Evolutionary conservation across 345 rosid species (phyloP).

Genomic region (Gossypium longicalyx): DNA sequence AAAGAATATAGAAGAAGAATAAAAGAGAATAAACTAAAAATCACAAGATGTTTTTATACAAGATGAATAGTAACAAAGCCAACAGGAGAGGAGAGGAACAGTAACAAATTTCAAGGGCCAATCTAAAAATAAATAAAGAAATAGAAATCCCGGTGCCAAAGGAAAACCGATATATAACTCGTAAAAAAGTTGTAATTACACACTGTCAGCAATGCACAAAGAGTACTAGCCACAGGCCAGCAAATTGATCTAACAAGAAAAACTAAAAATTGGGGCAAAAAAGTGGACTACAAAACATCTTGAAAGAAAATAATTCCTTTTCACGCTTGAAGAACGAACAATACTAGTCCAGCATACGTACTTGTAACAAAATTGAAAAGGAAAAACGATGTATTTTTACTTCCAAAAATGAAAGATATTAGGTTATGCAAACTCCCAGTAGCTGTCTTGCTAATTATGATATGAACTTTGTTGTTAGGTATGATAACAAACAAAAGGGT

Average conservation of each 20-base stretch:
- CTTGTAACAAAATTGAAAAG: background rate
- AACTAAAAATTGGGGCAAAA: too few species aligned
- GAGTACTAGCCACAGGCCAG: too few species aligned
- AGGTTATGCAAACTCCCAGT: background rate
- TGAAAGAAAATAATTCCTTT: background rate
- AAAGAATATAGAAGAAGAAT: background rate
- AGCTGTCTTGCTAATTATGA: too few species aligned
- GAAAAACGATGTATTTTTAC: background rate
- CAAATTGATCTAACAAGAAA: too few species aligned
- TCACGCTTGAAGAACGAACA: too few species aligned
- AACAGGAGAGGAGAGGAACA: background rate
- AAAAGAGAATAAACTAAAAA: background rate
- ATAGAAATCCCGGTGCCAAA: background rate
- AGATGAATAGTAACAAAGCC: background rate
- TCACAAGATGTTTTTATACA: background rate
- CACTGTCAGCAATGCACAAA: too few species aligned
- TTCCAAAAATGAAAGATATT: background rate
- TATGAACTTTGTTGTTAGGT: too few species aligned
- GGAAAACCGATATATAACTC: background rate
- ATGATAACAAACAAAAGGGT: too few species aligned
- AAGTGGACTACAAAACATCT: too few species aligned
- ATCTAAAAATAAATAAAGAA: background rate
- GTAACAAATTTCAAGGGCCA: background rate
- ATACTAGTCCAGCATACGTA: background rate
- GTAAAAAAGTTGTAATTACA: too few species aligned